Percentiles rank a stretch among this genome's conserved stretches.
phyloP scores from a whole-genome alignment of 2,329 filamentous ascomycete genomes.

The Clarireedia homoeocarpa region DNA sequence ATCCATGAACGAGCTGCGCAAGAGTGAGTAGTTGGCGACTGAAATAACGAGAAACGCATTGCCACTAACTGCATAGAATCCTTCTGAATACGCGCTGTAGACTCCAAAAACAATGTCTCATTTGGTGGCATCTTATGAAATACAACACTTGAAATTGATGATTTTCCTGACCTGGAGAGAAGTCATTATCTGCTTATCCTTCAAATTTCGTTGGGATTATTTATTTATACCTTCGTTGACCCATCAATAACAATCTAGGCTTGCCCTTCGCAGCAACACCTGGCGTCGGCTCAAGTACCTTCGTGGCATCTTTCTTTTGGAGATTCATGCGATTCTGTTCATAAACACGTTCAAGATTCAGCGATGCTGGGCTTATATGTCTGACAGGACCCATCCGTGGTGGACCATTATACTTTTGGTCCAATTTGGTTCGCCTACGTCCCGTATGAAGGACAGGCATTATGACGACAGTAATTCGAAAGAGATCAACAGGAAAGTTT shows the following conservation, averaged over 20 bases:
- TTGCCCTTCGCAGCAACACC: conserved; percentile 52
- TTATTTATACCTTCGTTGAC: conserved; percentile 69
- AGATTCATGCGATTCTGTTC: conserved; percentile 51
- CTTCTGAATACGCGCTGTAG: conserved; percentile 88
- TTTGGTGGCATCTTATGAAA: conserved; percentile 96
- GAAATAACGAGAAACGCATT: background rate
- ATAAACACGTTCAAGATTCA: conserved; percentile 55
- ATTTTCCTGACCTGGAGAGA: conserved; percentile 77
- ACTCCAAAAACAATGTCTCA: conserved; percentile 92
- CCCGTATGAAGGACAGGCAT: conserved; percentile 26
- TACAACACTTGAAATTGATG: conserved; percentile 97
- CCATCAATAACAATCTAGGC: conserved; percentile 87
- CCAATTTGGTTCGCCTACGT: conserved; percentile 23
- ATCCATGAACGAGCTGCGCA: conserved; percentile 86
- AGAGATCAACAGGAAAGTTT: conserved; percentile 1
- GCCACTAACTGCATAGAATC: conserved; percentile 80
- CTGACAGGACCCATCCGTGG: conserved; percentile 31
- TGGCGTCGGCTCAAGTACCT: conserved; percentile 37
- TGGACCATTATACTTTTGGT: conserved; percentile 27
- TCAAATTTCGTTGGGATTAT: background rate
- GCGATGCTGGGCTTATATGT: conserved; percentile 48
- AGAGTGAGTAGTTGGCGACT: conserved; percentile 9
- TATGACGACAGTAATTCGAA: conserved; percentile 3
- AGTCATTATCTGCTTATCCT: conserved; percentile 16
- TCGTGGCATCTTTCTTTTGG: conserved; percentile 39